Percentiles rank a stretch among this genome's conserved stretches.
Evolutionary conservation across 805 yeast genomes (phyloP).

Genomic region (Yarrowia sp.): DNA sequence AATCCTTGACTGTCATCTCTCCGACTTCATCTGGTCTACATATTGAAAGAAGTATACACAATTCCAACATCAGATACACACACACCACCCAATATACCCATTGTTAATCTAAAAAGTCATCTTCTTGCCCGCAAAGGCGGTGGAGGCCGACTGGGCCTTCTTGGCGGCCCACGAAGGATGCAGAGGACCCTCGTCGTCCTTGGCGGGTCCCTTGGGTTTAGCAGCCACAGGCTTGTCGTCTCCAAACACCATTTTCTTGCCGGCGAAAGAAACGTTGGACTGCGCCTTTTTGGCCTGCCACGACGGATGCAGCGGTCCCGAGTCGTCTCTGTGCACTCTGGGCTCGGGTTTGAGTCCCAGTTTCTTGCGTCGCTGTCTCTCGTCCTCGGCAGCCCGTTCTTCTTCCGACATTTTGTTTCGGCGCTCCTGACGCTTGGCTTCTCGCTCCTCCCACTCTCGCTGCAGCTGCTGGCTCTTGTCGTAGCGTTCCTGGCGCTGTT

Average conservation of each 20-base stretch:
- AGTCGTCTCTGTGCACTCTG: constrained; percentile 39
- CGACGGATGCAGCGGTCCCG: constrained; percentile 81
- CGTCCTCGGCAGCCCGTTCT: constrained; percentile 25
- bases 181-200: constrained; percentile 50
- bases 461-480: constrained; percentile 67
- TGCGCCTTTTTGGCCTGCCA: constrained; percentile 89
- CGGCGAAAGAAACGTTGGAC: constrained; percentile 72
- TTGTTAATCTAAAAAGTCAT: constrained; percentile 6
- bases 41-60: no score
- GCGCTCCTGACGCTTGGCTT: constrained; percentile 52
- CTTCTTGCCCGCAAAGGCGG: constrained; percentile 29
- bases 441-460: constrained; percentile 74
- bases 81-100: not conserved
- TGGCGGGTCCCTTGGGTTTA: constrained; percentile 7
- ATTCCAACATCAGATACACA: no score
- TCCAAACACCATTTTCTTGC: constrained; percentile 79
- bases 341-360: constrained; percentile 16
- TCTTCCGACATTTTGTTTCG: constrained; percentile 39
- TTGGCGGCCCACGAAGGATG: constrained; percentile 98
- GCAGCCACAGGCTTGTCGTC: constrained; percentile 11
- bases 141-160: constrained; percentile 25
- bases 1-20: no score
- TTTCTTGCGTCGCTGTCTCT: constrained; percentile 22
- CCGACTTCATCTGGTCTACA: no score
- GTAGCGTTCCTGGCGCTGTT: constrained; percentile 62